phyloP scores from a whole-genome alignment of 2,329 filamentous ascomycete genomes.

The Colletotrichum coccodes region DNA sequence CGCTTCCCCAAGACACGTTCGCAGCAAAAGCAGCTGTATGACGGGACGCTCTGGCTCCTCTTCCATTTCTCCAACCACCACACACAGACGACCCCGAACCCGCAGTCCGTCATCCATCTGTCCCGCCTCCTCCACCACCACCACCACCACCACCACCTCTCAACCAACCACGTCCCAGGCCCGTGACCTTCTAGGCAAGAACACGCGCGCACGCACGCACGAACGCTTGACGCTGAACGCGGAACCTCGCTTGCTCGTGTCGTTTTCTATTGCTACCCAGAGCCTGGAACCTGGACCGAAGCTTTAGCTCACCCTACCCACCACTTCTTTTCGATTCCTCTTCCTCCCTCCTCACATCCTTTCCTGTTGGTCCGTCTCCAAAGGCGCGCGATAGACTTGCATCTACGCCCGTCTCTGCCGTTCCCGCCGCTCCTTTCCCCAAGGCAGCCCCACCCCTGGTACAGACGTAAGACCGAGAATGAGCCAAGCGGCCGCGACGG shows the following conservation, averaged over 20 bases:
- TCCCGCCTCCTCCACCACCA: background rate
- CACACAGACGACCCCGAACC: background rate
- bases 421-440: background rate
- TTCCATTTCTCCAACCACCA: conserved; percentile 7
- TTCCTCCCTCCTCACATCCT: background rate
- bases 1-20: conserved; percentile 8
- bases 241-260: conserved; percentile 4
- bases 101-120: background rate
- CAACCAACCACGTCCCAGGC: conserved; percentile 1
- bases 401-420: background rate
- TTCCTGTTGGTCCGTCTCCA: background rate
- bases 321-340: background rate
- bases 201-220: background rate
- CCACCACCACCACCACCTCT: background rate
- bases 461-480: conserved; percentile 28
- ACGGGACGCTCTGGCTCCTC: conserved; percentile 1
- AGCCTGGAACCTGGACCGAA: background rate
- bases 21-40: background rate
- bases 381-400: conserved; percentile 3
- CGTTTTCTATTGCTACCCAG: background rate
- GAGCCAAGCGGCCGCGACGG: conserved; percentile 36
- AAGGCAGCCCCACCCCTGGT: background rate
- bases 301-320: background rate
- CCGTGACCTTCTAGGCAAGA: conserved; percentile 13
- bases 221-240: background rate